Percentiles rank a stretch among this genome's conserved stretches.
These are phyloP conservation scores for Hanseniaspora mollemarum DNA, from an alignment of 805 yeast genomes.

Conservation along the genomic window DNA sequence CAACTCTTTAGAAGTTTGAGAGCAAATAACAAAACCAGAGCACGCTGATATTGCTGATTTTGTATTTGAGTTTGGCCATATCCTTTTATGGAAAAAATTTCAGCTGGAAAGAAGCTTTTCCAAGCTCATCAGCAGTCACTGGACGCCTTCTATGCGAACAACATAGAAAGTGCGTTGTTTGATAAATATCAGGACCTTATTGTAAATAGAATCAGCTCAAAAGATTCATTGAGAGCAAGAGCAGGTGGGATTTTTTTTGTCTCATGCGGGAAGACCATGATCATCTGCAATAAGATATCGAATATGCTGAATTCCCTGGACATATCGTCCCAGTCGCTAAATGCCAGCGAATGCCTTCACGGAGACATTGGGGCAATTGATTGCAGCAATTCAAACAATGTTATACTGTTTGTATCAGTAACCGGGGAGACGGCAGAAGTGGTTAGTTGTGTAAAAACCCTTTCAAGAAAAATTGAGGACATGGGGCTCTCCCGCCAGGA, in stretches of 20 bases:
- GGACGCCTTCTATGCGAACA: conserved; percentile 3
- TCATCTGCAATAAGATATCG: conserved; percentile 64
- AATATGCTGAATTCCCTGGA: conserved; percentile 78
- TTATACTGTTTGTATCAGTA: conserved; percentile 56
- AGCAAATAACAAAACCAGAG: no score
- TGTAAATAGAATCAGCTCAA: conserved; percentile 21
- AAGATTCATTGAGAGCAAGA: neutral
- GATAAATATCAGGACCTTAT: conserved; percentile 37
- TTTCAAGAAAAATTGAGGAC: conserved; percentile 31
- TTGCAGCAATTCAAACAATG: conserved; percentile 36
- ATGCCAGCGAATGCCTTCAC: conserved; percentile 81
- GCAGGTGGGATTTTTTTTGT: conserved; percentile 59
- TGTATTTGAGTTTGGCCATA: no score
- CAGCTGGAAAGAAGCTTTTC: neutral
- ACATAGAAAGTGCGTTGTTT: neutral
- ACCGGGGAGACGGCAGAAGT: conserved; percentile 80
- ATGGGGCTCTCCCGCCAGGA: conserved; percentile 53
- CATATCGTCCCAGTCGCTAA: conserved; percentile 53
- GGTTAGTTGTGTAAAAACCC: conserved; percentile 26
- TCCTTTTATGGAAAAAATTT: no score
- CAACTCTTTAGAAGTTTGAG: no score
- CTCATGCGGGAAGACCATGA: conserved; percentile 78
- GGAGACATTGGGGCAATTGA: conserved; percentile 75
- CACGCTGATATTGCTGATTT: no score
- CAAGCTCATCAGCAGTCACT: neutral